phyloP scores from a whole-genome alignment of 1,284 basidiomycete genomes.

The Apiotrichum porosum region DNA sequence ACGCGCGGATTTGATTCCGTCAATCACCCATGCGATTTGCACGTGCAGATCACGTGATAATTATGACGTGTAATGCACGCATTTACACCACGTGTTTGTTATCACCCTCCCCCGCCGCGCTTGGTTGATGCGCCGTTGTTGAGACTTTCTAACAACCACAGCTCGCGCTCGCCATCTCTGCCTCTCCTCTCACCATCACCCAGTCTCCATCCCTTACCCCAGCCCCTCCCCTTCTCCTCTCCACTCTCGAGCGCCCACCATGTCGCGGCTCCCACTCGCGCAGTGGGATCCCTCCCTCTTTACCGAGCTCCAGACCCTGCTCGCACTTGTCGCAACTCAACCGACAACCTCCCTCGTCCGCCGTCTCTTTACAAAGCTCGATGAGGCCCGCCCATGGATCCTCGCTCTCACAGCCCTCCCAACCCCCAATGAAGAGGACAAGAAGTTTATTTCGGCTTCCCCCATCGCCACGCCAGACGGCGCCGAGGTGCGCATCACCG shows the following conservation, averaged over 20 bases:
- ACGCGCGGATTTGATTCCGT: background rate
- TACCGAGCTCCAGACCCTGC: constrained; percentile 34
- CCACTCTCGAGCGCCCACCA: constrained; percentile 3
- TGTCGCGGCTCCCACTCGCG: constrained; percentile 27
- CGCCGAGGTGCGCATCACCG: constrained; percentile 28
- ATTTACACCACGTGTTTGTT: background rate
- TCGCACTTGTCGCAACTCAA: constrained; percentile 29
- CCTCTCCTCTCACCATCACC: constrained; percentile 3
- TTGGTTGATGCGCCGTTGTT: constrained; percentile 5
- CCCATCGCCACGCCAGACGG: constrained; percentile 24
- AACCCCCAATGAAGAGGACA: constrained; percentile 32
- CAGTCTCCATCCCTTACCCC: background rate
- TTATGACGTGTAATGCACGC: constrained; percentile 3
- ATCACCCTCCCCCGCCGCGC: background rate
- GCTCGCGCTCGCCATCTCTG: no score
- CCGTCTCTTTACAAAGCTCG: constrained; percentile 28
- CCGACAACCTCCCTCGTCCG: constrained; percentile 37
- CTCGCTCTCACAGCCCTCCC: constrained; percentile 34
- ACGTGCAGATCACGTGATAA: no score
- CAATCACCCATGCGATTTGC: no score
- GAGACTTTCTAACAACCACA: no score
- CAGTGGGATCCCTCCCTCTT: constrained; percentile 43
- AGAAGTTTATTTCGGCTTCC: constrained; percentile 30
- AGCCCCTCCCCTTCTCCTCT: constrained; percentile 3
- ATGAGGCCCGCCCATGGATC: constrained; percentile 42